Conservation (phyloP, 2,329 filamentous ascomycete species). For the Colletotrichum sp. region DNA sequence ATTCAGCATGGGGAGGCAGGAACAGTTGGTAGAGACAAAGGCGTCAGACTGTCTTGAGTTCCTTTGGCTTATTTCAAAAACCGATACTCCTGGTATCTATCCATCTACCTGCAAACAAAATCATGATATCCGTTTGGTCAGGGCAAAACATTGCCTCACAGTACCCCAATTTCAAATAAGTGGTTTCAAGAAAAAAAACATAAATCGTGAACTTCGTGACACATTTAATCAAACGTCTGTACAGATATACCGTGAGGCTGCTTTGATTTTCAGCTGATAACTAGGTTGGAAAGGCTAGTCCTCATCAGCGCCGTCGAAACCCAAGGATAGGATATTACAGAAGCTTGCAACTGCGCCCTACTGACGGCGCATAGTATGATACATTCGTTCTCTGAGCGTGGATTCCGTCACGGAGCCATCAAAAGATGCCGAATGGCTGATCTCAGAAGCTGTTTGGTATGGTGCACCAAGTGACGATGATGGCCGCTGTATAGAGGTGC, state of each 20-base stretch:
- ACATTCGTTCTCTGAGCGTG: constrained; percentile 7
- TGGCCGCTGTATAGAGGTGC: neutral
- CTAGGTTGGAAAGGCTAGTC: neutral
- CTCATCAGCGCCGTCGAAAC: neutral
- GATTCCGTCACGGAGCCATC: neutral
- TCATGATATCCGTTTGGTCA: neutral
- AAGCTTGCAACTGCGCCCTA: neutral
- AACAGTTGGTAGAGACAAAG: constrained; percentile 11
- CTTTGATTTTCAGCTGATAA: neutral
- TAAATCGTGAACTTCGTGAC: neutral
- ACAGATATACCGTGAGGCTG: neutral
- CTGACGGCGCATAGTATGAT: neutral
- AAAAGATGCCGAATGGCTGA: neutral
- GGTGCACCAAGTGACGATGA: neutral
- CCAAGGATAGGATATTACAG: neutral
- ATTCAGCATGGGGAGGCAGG: constrained; percentile 9
- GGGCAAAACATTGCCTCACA: neutral
- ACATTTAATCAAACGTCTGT: neutral
- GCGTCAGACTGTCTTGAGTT: neutral
- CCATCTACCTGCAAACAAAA: neutral
- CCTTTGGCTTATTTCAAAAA: neutral
- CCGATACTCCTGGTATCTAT: neutral
- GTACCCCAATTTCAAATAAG: neutral
- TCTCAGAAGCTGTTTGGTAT: neutral
- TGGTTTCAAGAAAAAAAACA: neutral